Evolutionary conservation across 2,329 filamentous ascomycete genomes (phyloP).

Genomic region (Cryphonectria nitschkei): DNA sequence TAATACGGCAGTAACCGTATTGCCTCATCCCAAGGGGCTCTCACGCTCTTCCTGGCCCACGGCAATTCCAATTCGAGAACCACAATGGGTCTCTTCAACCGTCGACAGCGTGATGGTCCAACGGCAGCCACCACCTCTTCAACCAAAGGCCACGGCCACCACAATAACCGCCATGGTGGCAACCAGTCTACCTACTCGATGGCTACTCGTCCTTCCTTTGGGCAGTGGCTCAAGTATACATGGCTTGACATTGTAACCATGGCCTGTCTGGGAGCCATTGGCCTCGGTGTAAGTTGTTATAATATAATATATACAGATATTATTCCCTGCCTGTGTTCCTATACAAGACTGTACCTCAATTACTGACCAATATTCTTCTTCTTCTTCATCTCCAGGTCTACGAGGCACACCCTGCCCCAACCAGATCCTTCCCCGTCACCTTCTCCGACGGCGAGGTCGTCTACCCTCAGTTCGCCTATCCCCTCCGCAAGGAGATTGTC

Average conservation of each 20-base stretch:
- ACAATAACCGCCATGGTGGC: slow-evolving; percentile 18
- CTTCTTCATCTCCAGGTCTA: slow-evolving; percentile 53
- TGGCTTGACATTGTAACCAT: slow-evolving; percentile 72
- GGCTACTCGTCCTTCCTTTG: slow-evolving; percentile 47
- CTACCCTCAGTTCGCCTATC: slow-evolving; percentile 72
- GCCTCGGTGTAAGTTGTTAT: slow-evolving; percentile 60
- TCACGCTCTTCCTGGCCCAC: not conserved
- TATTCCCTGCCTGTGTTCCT: too few species aligned
- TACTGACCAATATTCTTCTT: not conserved
- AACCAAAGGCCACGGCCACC: slow-evolving; percentile 6
- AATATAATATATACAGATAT: not conserved
- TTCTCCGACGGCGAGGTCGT: slow-evolving; percentile 71
- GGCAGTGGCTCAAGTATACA: slow-evolving; percentile 70
- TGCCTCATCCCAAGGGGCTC: not conserved
- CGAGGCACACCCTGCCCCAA: slow-evolving; percentile 65
- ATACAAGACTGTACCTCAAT: not conserved
- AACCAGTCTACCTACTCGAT: slow-evolving; percentile 34
- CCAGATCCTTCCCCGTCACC: slow-evolving; percentile 70
- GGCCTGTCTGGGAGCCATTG: slow-evolving; percentile 65
- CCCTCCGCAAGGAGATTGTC: slow-evolving; percentile 69
- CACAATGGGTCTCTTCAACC: slow-evolving; percentile 36
- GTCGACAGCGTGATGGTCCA: slow-evolving; percentile 30
- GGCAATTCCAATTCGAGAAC: not conserved
- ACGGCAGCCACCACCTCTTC: slow-evolving; percentile 16
- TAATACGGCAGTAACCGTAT: not conserved